phyloP scores from a whole-genome alignment of 371 early-diverging fungal species.

The Batrachochytrium dendrobatidis region DNA sequence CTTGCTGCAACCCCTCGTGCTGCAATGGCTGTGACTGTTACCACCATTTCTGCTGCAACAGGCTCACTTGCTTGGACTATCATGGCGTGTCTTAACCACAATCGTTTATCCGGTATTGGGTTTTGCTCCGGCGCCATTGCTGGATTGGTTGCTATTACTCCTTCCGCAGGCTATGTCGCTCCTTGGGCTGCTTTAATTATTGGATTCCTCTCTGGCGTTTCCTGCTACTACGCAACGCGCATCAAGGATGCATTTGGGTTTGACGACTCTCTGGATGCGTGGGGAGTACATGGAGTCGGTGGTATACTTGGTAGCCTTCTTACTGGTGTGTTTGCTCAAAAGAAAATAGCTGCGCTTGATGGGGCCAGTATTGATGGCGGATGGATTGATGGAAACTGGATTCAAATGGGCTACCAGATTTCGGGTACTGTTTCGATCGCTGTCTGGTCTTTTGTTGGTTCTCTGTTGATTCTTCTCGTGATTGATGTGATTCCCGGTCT shows the following conservation, averaged over 20 bases:
- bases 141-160: slow-evolving; percentile 90
- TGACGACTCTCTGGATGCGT: slow-evolving; percentile 60
- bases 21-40: slow-evolving; percentile 74
- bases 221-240: slow-evolving; percentile 69
- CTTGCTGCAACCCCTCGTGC: slow-evolving; percentile 74
- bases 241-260: slow-evolving; percentile 72
- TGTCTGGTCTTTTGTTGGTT: slow-evolving; percentile 72
- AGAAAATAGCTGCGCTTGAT: slow-evolving; percentile 63
- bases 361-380: slow-evolving; percentile 70
- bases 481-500: slow-evolving; percentile 77
- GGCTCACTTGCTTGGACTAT: slow-evolving; percentile 80
- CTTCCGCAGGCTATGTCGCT: slow-evolving; percentile 80
- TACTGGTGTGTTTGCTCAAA: slow-evolving; percentile 85
- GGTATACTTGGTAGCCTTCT: slow-evolving; percentile 78
- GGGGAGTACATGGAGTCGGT: slow-evolving; percentile 62
- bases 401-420: slow-evolving; percentile 73
- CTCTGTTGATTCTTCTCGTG: slow-evolving; percentile 62
- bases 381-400: slow-evolving; percentile 75
- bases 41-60: slow-evolving; percentile 76
- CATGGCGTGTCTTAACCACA: slow-evolving; percentile 61
- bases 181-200: slow-evolving; percentile 76
- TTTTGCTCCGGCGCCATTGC: slow-evolving; percentile 90
- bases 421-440: slow-evolving; percentile 68
- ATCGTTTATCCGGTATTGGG: slow-evolving; percentile 75
- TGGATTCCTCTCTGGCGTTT: slow-evolving; percentile 64